Conservation (phyloP, 2,329 filamentous ascomycete genomes). For the Fusarium sp. region DNA sequence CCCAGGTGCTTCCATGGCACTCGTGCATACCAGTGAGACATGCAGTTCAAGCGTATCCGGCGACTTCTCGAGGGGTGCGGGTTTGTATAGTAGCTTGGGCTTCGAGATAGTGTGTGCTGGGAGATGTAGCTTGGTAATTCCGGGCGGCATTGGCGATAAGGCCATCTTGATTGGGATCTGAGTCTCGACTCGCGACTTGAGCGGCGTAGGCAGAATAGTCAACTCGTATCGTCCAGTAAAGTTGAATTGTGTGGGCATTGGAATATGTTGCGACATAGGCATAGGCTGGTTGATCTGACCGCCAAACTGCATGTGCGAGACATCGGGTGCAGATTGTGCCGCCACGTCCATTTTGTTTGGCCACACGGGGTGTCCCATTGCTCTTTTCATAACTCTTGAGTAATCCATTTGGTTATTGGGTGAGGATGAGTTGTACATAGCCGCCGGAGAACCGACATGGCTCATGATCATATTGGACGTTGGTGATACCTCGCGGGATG, state of each 20-base stretch:
- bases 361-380: conserved; percentile 53
- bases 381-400: conserved; percentile 49
- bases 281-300: conserved; percentile 48
- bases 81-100: conserved; percentile 87
- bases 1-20: conserved; percentile 83
- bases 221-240: conserved; percentile 59
- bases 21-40: conserved; percentile 89
- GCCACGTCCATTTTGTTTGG: conserved; percentile 49
- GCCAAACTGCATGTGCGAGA: conserved; percentile 47
- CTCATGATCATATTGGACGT: conserved; percentile 65
- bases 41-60: conserved; percentile 84
- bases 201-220: conserved; percentile 74
- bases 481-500: conserved; percentile 68
- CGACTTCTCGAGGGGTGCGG: conserved; percentile 68
- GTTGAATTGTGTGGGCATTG: conserved; percentile 48
- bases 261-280: conserved; percentile 52
- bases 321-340: conserved; percentile 43
- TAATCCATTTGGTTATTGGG: conserved; percentile 59
- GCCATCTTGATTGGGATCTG: conserved; percentile 92
- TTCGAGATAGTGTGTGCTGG: conserved; percentile 94
- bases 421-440: conserved; percentile 63
- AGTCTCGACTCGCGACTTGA: conserved; percentile 94
- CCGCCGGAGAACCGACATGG: conserved; percentile 65
- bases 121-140: conserved; percentile 84
- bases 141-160: conserved; percentile 79